These are phyloP conservation scores for Fusarium anguioides DNA, from an alignment of 2,329 filamentous ascomycete genomes.

Conservation along the genomic window DNA sequence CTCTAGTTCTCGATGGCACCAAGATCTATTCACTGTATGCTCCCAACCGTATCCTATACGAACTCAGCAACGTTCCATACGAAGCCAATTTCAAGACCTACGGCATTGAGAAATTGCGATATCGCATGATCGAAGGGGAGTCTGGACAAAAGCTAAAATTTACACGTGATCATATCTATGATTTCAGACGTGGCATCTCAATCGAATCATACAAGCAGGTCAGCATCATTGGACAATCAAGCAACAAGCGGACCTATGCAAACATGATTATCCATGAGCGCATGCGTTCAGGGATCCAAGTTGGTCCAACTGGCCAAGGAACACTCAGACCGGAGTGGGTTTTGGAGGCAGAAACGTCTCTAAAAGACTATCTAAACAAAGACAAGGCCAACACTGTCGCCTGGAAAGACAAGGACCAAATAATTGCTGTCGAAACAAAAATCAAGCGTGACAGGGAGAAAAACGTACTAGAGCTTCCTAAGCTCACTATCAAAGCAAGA, in stretches of 20 bases:
- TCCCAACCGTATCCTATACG: conserved; percentile 39
- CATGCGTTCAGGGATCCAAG: conserved; percentile 33
- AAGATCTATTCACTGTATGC: conserved; percentile 36
- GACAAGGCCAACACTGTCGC: conserved; percentile 34
- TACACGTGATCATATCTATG: conserved; percentile 47
- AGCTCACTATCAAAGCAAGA: conserved; percentile 36
- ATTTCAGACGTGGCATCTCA: conserved; percentile 36
- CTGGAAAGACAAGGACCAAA: conserved; percentile 42
- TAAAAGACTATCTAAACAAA: conserved; percentile 37
- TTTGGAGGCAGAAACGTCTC: conserved; percentile 37
- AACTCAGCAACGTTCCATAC: conserved; percentile 40
- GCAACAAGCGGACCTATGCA: conserved; percentile 36
- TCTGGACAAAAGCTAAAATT: conserved; percentile 30
- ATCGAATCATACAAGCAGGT: conserved; percentile 1
- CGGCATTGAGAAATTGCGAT: conserved; percentile 45
- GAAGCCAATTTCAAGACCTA: conserved; percentile 34
- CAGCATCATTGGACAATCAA: conserved; percentile 34
- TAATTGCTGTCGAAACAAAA: conserved; percentile 44
- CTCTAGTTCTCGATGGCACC: conserved; percentile 37
- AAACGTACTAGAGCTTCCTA: conserved; percentile 27
- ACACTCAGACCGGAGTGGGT: not conserved
- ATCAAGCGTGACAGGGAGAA: conserved; percentile 36
- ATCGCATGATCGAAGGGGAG: conserved; percentile 26
- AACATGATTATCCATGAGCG: conserved; percentile 34
- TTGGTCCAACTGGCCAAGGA: not conserved